Evolutionary conservation across 2,329 filamentous ascomycete species (phyloP), one percentile per base, ranked within the genome.

Genomic region (Ascomycota sp.): DNA sequence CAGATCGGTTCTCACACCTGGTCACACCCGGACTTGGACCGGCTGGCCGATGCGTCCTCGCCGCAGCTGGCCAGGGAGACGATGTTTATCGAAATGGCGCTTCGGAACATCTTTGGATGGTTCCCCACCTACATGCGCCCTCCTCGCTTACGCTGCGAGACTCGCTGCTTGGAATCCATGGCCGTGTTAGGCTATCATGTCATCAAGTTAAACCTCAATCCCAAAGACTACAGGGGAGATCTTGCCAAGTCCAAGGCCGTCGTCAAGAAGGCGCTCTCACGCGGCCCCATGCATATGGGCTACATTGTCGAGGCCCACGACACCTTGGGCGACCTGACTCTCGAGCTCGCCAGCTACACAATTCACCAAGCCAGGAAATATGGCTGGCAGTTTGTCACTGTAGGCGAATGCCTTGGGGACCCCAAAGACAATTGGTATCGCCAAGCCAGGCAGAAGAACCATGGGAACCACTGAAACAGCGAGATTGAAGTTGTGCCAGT

Each of bases 371-470:
- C 64, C 10, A 40, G 42, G 17, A 38, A 43, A 4, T 48, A 55
- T 12, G 63, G 63, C 0, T 58, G 56, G 37, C 44, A 39, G 27
- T 56, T 59, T 26, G 63, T 65, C 20, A 65, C 65, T 1, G 58
- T 70, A 4, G 68, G 65, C 1, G 61, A 69, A 34, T 73, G 68
- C 33, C 51, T 72, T 11, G 59, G 57, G 1, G 65, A 72, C 33
- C 45, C 63, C 7, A 34, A 34, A n/a, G 50, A 44, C 11, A 55
- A 59, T 36, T 70, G 65, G 66, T 70, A 70, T 39, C 56, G 63
- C 27, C 20, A 33, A 4, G 42, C 40, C 4, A 33, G 38, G 6
- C 33, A 35, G 4, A n/a, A n/a, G n/a, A n/a, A n/a, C n/a, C n/a
- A n/a, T n/a, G n/a, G n/a, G n/a, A n/a, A n/a, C n/a, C n/a, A n/a